Conservation (phyloP, 139 green algal species). For the Volvox reticuliferus region DNA sequence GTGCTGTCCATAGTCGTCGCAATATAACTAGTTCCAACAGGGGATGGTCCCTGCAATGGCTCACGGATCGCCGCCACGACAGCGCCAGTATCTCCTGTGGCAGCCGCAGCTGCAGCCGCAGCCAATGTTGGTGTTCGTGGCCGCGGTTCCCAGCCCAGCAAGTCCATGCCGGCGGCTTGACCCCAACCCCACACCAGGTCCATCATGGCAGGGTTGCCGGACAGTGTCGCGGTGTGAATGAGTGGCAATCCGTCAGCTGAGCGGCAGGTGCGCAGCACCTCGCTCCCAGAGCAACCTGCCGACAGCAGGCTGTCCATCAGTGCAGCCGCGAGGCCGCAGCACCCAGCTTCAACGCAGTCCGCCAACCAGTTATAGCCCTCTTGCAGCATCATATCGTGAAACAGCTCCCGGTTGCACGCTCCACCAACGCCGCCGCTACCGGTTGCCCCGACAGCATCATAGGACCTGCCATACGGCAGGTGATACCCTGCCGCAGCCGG, state of each 20-base stretch:
- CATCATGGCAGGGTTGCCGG: not conserved
- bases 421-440: not conserved
- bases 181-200: constrained; percentile 34
- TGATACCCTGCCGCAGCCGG: not conserved
- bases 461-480: not conserved
- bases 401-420: constrained; percentile 21
- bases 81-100: not conserved
- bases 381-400: constrained; percentile 47
- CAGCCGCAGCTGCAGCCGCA: not conserved
- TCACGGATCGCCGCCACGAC: not conserved
- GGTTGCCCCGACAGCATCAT: not conserved
- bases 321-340: constrained; percentile 13
- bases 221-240: not conserved
- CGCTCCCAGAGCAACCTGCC: not conserved
- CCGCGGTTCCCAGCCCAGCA: constrained; percentile 7
- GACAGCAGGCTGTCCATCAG: constrained; percentile 23
- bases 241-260: constrained; percentile 42
- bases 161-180: not conserved
- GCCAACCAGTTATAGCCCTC: constrained; percentile 48
- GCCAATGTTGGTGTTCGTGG: not conserved
- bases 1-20: too few species aligned
- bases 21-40: too few species aligned
- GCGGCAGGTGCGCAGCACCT: constrained; percentile 33
- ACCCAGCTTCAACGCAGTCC: constrained; percentile 46
- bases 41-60: not conserved